Percentiles rank a stretch among this genome's conserved stretches.
These are phyloP conservation scores for Hyphopichia wangnamkhiaoensis DNA, from an alignment of 1,139 yeast genomes.

Conservation along the genomic window DNA sequence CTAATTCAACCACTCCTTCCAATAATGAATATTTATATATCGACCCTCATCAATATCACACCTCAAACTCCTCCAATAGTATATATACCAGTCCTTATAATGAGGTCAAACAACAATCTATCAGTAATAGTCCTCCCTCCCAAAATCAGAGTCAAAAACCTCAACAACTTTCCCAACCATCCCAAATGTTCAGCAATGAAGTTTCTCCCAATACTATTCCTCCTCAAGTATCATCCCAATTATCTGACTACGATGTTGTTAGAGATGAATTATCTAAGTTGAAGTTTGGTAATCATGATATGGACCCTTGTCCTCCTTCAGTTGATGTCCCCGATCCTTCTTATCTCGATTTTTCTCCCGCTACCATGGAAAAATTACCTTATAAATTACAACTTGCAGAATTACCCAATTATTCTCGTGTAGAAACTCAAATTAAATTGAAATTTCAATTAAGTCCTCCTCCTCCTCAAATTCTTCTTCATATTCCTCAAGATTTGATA, in stretches of 20 bases:
- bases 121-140: constrained; percentile 2
- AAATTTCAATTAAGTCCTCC: constrained; percentile 67
- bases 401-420: constrained; percentile 80
- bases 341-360: constrained; percentile 40
- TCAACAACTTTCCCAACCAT: constrained; percentile 5
- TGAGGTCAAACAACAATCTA: background rate
- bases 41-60: constrained; percentile 17
- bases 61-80: constrained; percentile 10
- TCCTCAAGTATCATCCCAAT: constrained; percentile 9
- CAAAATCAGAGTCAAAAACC: background rate
- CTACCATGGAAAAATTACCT: constrained; percentile 49
- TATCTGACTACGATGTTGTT: constrained; percentile 46
- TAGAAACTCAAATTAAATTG: constrained; percentile 91
- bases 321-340: constrained; percentile 33
- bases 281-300: constrained; percentile 54
- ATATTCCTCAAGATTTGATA: constrained; percentile 82
- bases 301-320: constrained; percentile 40
- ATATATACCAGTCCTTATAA: constrained; percentile 18
- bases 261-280: constrained; percentile 55
- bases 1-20: constrained; percentile 9
- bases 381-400: constrained; percentile 59
- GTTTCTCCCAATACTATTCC: background rate
- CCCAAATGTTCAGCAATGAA: background rate
- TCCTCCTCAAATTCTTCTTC: constrained; percentile 69
- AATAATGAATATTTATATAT: constrained; percentile 24